Evolutionary conservation across 768 basidiomycete genomes (phyloP).

Genomic region (Pleurotus djamor): DNA sequence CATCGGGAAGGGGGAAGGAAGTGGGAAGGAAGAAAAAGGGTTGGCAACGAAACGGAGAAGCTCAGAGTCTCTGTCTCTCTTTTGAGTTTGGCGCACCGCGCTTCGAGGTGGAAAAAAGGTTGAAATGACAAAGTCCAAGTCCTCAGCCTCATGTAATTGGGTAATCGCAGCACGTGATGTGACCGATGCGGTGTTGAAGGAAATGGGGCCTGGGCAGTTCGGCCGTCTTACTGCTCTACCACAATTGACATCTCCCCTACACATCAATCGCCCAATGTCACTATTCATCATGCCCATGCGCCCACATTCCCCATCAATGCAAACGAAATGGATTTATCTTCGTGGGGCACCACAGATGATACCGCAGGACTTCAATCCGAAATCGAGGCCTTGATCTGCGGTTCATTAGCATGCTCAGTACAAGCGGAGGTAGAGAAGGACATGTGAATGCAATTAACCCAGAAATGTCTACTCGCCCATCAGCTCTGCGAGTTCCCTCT

Average conservation of each 20-base stretch:
- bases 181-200: neutral
- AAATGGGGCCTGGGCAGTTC: neutral
- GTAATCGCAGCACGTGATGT: neutral
- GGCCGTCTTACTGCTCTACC: neutral
- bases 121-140: neutral
- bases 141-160: neutral
- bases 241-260: neutral
- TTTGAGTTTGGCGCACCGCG: constrained; percentile 6
- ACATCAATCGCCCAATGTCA: constrained; percentile 2
- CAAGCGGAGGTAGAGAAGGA: neutral
- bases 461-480: constrained; percentile 29
- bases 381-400: too few relatives aligned
- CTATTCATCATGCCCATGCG: neutral
- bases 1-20: constrained; percentile 9
- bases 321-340: too few relatives aligned
- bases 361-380: too few relatives aligned
- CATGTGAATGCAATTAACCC: neutral
- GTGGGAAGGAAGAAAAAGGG: constrained; percentile 17
- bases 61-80: neutral
- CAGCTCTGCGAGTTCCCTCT: constrained; percentile 83
- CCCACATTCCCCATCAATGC: neutral
- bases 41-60: constrained; percentile 4
- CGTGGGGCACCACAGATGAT: too few relatives aligned
- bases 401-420: neutral
- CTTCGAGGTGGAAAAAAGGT: neutral